Conservation (phyloP, 768 basidiomycete species). For the Sporobolomyces roseus region DNA sequence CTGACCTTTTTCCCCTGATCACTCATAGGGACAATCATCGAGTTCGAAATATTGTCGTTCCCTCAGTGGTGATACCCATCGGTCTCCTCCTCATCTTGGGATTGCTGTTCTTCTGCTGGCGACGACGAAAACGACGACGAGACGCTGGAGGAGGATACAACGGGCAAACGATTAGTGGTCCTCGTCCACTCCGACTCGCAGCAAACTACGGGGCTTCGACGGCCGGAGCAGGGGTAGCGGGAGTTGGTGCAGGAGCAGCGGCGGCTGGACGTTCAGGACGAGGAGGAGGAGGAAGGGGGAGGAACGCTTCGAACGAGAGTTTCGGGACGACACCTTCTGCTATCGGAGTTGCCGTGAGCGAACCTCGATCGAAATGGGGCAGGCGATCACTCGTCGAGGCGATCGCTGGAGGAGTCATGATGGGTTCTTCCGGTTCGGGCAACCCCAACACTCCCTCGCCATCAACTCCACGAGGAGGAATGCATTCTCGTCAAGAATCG, state of each 20-base stretch:
- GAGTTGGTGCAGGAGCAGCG: neutral
- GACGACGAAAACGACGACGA: constrained; percentile 8
- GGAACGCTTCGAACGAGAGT: constrained; percentile 10
- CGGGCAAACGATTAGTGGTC: constrained; percentile 15
- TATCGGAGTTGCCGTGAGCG: constrained; percentile 37
- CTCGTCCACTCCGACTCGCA: constrained; percentile 16
- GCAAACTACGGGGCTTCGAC: too few relatives aligned
- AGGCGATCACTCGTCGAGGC: constrained; percentile 29
- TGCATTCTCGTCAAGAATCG: constrained; percentile 28
- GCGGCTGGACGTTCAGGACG: neutral
- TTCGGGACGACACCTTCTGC: constrained; percentile 32
- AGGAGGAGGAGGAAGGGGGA: neutral
- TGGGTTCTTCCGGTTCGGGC: neutral
- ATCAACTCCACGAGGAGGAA: neutral
- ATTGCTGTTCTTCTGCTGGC: constrained; percentile 7
- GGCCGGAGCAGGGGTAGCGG: neutral
- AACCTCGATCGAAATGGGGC: constrained; percentile 35
- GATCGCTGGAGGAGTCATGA: constrained; percentile 23
- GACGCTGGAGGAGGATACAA: neutral
- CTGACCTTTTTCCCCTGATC: neutral
- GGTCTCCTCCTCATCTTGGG: constrained; percentile 21
- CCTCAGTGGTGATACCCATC: constrained; percentile 31
- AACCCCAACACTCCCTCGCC: neutral
- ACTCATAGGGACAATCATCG: constrained; percentile 17
- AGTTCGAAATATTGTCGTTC: constrained; percentile 28